Evolutionary conservation across 2,329 filamentous ascomycete species (phyloP).

Genomic region (Trichophyton mentagrophytes): DNA sequence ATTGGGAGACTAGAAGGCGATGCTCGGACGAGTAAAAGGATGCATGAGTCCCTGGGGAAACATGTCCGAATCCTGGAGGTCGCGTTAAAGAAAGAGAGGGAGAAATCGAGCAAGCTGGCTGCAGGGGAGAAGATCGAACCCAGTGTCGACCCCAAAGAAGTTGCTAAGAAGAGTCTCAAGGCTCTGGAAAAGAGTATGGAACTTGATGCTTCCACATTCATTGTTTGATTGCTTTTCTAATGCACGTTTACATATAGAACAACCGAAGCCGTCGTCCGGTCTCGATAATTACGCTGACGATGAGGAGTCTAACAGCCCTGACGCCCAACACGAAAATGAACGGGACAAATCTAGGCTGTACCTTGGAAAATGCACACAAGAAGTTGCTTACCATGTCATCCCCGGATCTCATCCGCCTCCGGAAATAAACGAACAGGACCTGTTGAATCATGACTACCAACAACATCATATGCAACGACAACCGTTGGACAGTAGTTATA

Average conservation of each 20-base stretch:
- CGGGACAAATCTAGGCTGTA: conserved; percentile 52
- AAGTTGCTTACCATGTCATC: conserved; percentile 55
- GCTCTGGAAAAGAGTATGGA: conserved; percentile 26
- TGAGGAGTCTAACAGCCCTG: conserved; percentile 33
- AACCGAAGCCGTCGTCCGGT: conserved; percentile 37
- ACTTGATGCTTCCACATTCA: not conserved
- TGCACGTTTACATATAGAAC: conserved; percentile 22
- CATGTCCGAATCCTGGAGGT: conserved; percentile 82
- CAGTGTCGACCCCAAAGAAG: conserved; percentile 34
- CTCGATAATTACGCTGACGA: conserved; percentile 36
- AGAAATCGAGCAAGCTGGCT: conserved; percentile 48
- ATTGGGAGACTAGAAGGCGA: conserved; percentile 92
- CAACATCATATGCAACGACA: conserved; percentile 41
- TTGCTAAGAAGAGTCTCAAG: conserved; percentile 35
- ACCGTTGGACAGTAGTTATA: conserved; percentile 20
- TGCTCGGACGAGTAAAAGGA: conserved; percentile 68
- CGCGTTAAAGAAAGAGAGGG: conserved; percentile 71
- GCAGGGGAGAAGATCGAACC: conserved; percentile 38
- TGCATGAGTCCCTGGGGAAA: conserved; percentile 79
- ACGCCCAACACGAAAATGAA: conserved; percentile 45
- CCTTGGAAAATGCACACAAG: conserved; percentile 53
- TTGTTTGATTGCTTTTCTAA: not conserved
- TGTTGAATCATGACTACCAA: conserved; percentile 33
- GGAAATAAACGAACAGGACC: conserved; percentile 35
- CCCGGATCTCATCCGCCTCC: conserved; percentile 50